These are phyloP conservation scores for Colletotrichum costaricense DNA, from an alignment of 2,329 filamentous ascomycete species.

Conservation along the genomic window DNA sequence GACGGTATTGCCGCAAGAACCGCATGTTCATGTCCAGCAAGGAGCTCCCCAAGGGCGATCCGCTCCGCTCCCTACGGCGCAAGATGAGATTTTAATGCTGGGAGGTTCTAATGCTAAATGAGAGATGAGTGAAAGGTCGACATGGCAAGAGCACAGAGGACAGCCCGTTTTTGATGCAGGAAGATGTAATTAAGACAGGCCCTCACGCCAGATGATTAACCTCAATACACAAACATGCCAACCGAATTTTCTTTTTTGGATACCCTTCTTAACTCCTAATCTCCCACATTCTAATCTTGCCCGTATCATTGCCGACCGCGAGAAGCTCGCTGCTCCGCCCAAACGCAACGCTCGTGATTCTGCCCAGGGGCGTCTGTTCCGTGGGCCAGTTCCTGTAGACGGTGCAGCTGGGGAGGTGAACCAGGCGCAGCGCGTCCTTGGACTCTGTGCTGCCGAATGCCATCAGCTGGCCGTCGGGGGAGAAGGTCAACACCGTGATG, in stretches of 20 bases:
- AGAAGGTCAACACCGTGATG: conserved; percentile 82
- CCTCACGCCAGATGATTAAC: conserved; percentile 3
- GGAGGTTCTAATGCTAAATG: too few species aligned
- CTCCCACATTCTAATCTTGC: conserved; percentile 92
- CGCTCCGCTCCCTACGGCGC: conserved; percentile 49
- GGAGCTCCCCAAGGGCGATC: conserved; percentile 52
- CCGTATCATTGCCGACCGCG: conserved; percentile 88
- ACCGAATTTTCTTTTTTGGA: not conserved
- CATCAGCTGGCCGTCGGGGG: conserved; percentile 88
- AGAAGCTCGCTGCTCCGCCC: conserved; percentile 74
- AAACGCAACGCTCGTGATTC: conserved; percentile 81
- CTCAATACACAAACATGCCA: conserved; percentile 16
- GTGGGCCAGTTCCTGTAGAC: conserved; percentile 99
- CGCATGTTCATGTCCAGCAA: conserved; percentile 58
- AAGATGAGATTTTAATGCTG: not conserved
- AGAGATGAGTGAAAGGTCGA: not conserved
- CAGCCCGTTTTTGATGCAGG: not conserved
- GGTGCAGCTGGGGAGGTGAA: conserved; percentile 91
- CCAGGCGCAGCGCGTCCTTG: conserved; percentile 86
- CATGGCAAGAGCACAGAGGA: not conserved
- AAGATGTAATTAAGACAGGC: not conserved
- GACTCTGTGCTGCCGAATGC: conserved; percentile 89
- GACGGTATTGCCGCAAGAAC: conserved; percentile 47
- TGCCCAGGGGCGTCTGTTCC: conserved; percentile 85
- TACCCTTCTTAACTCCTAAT: conserved; percentile 68